Base-by-base conservation (phyloP, 2,329 filamentous ascomycete genomes). In the Colletotrichum caudatum region DNA sequence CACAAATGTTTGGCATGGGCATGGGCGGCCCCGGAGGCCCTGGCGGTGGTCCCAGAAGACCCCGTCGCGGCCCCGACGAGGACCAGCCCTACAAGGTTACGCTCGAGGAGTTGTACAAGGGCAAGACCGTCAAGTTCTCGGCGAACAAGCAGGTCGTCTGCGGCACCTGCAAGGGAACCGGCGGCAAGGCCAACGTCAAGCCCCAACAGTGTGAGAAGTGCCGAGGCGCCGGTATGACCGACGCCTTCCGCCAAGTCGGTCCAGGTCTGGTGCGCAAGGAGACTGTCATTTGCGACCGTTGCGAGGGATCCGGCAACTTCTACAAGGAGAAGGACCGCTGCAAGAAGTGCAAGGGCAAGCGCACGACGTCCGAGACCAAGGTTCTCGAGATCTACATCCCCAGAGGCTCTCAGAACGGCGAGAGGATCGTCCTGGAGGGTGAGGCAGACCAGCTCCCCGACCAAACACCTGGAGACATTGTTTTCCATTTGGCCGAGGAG, bases 291-390 rank as follows among this genome's bases (percentile, higher is more conserved):
- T 99, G 96, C 82, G 91, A 92, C 77, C 91, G 92, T 77, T 99
- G 96, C 83, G 88, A 91, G 72, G 95, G 95, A 44, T 89, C 91
- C n/a, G 96, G 96, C 7, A 91, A 91, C 78, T 91, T 95, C 78
- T 97, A 91, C 84, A 95, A 95, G 82, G 94, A 97, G 79, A 98
- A 98, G 86, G 96, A 99, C 79, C 94, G 94, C 80, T 99, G 96
- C 87, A 97, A 97, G 87, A 98, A 96, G 86, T 99, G 96, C 90
- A 98, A 98, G 84, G 96, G 96, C 78, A 93, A 93, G 81, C 90
- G 94, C 74, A 94, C 94, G 18, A 90, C 91, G 56, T 92, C 94
- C 77, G 93, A 96, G 82, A 96, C 93, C 82, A 99, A 98, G 85
- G 93, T 95, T 4, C 86, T 99, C 72, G 96, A 99, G 83, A 92